Base-by-base conservation (phyloP, 805 yeast genomes). In the Soucietia sequanensis region DNA sequence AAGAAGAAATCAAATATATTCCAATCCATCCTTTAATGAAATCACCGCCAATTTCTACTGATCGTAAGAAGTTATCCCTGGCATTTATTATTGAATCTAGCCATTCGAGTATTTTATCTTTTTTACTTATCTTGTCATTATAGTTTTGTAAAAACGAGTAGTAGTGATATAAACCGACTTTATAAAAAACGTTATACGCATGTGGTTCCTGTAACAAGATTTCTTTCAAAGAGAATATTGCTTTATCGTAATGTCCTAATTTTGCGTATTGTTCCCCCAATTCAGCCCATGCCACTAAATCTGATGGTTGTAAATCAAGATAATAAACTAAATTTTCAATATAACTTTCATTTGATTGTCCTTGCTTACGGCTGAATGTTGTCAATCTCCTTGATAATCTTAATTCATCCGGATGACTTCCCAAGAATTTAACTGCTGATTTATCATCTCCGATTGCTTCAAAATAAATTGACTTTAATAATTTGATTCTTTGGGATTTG, bases 11-110 rank as follows among this genome's bases (percentile, higher is more conserved):
- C 8, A 70, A 48, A 27, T 66, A 68, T 2, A 85, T 59, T 1
- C 91, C 90, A 22, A 75, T 56, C 95, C 95, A 90, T 11, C 87
- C 84, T 44, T 87, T 72, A 14, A 75, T 59, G 54, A 77, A 84
- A 21, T 68, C 65, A 29, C 82, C 84, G 48, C 87, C 80, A 24
- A 90, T 65, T 57, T 93, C 98, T 5, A 88, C 80, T 6, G 89
- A 62, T 44, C 95, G 75, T 35, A 82, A 60, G 44, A 76, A 84
- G 50, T 78, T 72, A 46, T 80, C 52, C 29, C 72, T 45, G 7
- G 70, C 50, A 28, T 58, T 51, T 15, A 34, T 44, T 29, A 68
- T 42, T 5, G 48, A 33, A 2, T 46, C 49, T 21, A 55, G 24
- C 29, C 46, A 43, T 35, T 57, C 65, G 30, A 53, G 35, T 12